Percentiles rank a stretch among this genome's conserved stretches.
phyloP scores from a whole-genome alignment of 345 rosid genomes.

The Eucalyptus coolabah region DNA sequence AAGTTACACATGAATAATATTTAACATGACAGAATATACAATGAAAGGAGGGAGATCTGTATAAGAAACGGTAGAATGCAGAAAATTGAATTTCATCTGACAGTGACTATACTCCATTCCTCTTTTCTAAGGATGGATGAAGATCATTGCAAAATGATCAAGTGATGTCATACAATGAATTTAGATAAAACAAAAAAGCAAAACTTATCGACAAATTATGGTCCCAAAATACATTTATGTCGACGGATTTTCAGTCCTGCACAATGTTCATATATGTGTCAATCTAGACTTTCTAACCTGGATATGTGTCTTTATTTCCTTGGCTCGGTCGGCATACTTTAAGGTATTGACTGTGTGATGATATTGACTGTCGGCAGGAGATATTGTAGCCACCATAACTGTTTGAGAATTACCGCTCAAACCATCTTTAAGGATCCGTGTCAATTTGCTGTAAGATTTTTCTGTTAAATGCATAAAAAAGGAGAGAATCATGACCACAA shows the following conservation, averaged over 20 bases:
- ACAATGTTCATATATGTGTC: not conserved
- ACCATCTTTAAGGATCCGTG: conserved; percentile 96
- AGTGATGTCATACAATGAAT: not conserved
- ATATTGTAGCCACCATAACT: conserved; percentile 85
- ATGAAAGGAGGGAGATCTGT: not conserved
- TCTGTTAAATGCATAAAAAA: not conserved
- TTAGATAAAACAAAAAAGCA: not conserved
- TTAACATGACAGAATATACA: not conserved
- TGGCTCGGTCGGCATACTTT: conserved; percentile 98
- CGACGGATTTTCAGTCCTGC: not conserved
- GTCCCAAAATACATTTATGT: not conserved
- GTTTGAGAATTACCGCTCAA: conserved; percentile 97
- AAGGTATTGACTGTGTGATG: conserved; percentile 83
- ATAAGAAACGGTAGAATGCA: not conserved
- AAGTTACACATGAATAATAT: not conserved
- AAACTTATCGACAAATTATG: not conserved
- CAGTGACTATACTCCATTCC: not conserved
- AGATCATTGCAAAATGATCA: not conserved
- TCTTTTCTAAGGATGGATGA: not conserved
- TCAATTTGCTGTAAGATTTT: conserved; percentile 48
- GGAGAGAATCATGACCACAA: not conserved
- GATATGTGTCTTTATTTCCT: conserved; percentile 90
- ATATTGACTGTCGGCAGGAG: conserved; percentile 51
- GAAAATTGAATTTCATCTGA: not conserved
- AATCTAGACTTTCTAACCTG: conserved; percentile 25